These are phyloP conservation scores for Achlya hypogyna DNA, from an alignment of 352 stramenopile species.

Conservation along the genomic window DNA sequence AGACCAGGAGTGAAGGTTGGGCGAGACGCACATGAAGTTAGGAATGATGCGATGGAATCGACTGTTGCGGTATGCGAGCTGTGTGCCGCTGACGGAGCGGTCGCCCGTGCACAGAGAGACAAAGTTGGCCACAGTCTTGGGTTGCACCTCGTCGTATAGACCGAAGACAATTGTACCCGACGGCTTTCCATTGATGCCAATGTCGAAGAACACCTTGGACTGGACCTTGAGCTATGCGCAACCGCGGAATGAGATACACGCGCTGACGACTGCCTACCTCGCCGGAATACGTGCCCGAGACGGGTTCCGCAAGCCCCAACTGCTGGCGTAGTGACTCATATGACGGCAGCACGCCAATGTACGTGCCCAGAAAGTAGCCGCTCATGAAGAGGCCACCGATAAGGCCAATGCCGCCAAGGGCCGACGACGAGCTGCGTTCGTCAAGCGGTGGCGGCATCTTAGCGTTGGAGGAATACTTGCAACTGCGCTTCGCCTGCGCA, in stretches of 20 bases:
- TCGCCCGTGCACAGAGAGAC: conserved; percentile 72
- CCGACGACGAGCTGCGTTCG: not conserved
- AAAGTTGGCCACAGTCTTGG: conserved; percentile 76
- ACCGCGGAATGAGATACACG: not conserved
- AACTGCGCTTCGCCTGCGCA: too few relatives aligned
- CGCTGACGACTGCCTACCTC: conserved; percentile 25
- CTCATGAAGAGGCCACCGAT: conserved; percentile 31
- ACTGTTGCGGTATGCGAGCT: conserved; percentile 92
- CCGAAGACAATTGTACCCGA: conserved; percentile 78
- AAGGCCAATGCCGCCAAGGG: not conserved
- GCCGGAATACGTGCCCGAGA: conserved; percentile 31
- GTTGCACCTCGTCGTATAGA: conserved; percentile 66
- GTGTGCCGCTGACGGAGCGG: conserved; percentile 25
- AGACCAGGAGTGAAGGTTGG: conserved; percentile 21
- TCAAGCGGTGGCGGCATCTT: conserved; percentile 18
- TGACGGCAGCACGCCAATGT: conserved; percentile 53
- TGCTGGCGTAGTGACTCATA: conserved; percentile 41
- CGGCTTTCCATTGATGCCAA: conserved; percentile 90
- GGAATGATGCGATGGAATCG: conserved; percentile 96
- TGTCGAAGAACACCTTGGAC: conserved; percentile 94
- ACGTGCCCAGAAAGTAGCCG: conserved; percentile 62
- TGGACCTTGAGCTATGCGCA: conserved; percentile 40
- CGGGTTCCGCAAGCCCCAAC: conserved; percentile 27
- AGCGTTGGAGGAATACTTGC: not conserved
- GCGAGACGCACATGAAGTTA: conserved; percentile 69